phyloP scores from a whole-genome alignment of 2,329 filamentous ascomycete genomes.

The Claviceps digitariae region DNA sequence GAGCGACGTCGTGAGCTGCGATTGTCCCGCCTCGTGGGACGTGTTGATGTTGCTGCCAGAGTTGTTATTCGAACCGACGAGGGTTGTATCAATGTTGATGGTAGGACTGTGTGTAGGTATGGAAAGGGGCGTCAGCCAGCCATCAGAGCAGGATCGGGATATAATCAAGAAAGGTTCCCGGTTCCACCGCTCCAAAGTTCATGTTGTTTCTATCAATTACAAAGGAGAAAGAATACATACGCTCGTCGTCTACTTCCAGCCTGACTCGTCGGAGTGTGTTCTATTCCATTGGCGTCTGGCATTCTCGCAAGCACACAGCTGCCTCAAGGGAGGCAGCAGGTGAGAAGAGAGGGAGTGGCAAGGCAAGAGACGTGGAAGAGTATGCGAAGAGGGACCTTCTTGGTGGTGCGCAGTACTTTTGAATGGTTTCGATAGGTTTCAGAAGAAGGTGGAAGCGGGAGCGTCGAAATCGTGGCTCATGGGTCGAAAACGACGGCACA shows the following conservation, averaged over 20 bases:
- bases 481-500: background rate
- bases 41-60: constrained; percentile 16
- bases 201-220: background rate
- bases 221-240: constrained; percentile 16
- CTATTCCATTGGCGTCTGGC: constrained; percentile 10
- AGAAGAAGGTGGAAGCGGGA: background rate
- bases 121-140: background rate
- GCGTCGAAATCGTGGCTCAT: background rate
- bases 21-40: constrained; percentile 11
- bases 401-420: background rate
- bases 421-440: background rate
- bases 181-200: background rate
- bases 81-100: constrained; percentile 41
- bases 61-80: constrained; percentile 14
- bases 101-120: constrained; percentile 27
- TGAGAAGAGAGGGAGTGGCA: background rate
- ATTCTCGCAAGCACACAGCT: constrained; percentile 10
- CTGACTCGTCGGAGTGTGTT: constrained; percentile 9
- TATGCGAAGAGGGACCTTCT: constrained; percentile 2
- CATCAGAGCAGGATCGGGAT: background rate
- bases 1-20: constrained; percentile 16
- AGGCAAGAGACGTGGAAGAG: constrained; percentile 1
- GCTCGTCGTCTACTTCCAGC: constrained; percentile 21
- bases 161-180: background rate
- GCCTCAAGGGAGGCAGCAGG: constrained; percentile 8